Conservation (phyloP, 2,329 filamentous ascomycete species). For the Cercospora sojina region DNA sequence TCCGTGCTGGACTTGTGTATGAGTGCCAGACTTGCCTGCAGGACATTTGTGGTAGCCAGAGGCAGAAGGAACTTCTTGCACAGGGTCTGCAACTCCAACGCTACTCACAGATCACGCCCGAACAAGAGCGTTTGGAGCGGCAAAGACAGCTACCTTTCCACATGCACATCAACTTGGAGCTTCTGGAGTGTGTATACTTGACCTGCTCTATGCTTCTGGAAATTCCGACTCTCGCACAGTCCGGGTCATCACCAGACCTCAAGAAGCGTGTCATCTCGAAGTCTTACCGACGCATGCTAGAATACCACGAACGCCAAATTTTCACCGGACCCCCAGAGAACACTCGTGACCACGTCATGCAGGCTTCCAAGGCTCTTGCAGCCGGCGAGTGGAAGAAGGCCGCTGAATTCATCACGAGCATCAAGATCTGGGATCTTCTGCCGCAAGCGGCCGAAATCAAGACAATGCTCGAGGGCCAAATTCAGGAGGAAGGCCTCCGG, state of each 20-base stretch:
- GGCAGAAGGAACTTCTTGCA: conserved; percentile 95
- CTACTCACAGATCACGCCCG: conserved; percentile 91
- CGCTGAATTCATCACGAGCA: conserved; percentile 87
- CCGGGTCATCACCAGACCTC: conserved; percentile 92
- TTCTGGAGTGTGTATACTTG: conserved; percentile 96
- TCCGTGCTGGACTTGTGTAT: conserved; percentile 94
- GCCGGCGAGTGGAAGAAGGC: conserved; percentile 99
- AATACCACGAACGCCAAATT: conserved; percentile 99
- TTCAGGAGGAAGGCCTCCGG: conserved; percentile 95
- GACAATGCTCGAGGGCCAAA: conserved; percentile 94
- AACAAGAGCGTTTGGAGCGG: conserved; percentile 95
- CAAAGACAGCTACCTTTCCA: conserved; percentile 98
- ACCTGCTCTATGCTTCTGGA: conserved; percentile 99
- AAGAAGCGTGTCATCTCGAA: conserved; percentile 99
- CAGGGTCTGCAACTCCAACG: conserved; percentile 98
- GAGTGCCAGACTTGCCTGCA: conserved; percentile 97
- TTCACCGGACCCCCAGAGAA: conserved; percentile 98
- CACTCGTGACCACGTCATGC: conserved; percentile 98
- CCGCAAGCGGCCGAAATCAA: conserved; percentile 91
- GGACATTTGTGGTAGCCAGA: conserved; percentile 95
- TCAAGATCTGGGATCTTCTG: conserved; percentile 99
- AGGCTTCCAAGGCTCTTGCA: conserved; percentile 93
- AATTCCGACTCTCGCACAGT: conserved; percentile 94
- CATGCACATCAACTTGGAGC: conserved; percentile 99
- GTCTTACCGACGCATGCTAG: conserved; percentile 97